Base-by-base conservation (phyloP, 768 basidiomycete genomes). In the Lentinula lateritia region DNA sequence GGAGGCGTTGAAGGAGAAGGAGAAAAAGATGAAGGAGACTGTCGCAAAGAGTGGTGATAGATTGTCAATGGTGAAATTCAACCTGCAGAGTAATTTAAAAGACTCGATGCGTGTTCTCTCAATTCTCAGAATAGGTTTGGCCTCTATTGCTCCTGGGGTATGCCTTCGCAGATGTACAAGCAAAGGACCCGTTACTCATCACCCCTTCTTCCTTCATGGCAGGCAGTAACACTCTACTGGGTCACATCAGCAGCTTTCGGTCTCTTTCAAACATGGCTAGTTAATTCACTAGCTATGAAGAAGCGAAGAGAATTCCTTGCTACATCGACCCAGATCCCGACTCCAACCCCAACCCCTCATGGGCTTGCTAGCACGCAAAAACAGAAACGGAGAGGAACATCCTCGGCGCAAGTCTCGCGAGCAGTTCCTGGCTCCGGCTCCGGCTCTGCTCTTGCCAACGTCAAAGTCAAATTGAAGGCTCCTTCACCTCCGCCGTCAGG, bases 141-240 rank as follows among this genome's bases (percentile, higher is more conserved):
- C 86, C 35, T 77, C 84, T 13, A 69, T 90, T 69, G 84, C 86
- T 23, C 90, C 91, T 55, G 91, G 90, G 64, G 91, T 92, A 69
- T 58, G 82, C 75, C 15, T 12, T 61, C 12, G 52, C 23, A 28
- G 32, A 12, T 20, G n/a, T 55, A 42, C 55, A 52, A 36, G 34
- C 55, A 60, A 61, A 41, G 42, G 46, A 55, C 1, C 52, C 38
- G 52, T 65, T 42, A n/a, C 48, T 36, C 58, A 64, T 64, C 16
- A 50, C 58, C 28, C 28, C 28, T 28, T 28, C 52, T 62, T 23
- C 61, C 39, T 28, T 54, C 41, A 41, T 58, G 61, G 58, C 62
- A 90, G 91, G 82, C 86, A 53, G 76, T 93, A 28, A 76, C 84
- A 41, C 67, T 93, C 36, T 93, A 90, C 67, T 93, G 91, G 91